A percentile compares a stretch with the other conserved stretches of the same genome.
phyloP scores from a whole-genome alignment of 1,284 basidiomycete species.

The Heterobasidion annosum region DNA sequence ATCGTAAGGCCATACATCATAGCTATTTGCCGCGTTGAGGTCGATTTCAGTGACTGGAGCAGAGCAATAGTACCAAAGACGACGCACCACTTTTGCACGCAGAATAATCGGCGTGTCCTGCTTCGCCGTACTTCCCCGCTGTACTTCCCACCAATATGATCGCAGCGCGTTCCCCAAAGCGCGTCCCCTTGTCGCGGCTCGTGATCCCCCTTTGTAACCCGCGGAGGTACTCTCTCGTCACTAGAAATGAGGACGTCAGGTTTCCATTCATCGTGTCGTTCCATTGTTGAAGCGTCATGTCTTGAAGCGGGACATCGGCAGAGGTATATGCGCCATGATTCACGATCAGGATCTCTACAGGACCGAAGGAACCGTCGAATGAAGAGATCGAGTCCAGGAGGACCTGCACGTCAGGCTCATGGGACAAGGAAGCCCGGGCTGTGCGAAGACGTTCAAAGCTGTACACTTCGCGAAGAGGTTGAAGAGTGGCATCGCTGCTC shows the following conservation, averaged over 20 bases:
- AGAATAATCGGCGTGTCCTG: conserved; percentile 57
- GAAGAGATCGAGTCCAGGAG: conserved; percentile 26
- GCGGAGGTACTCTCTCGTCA: conserved; percentile 51
- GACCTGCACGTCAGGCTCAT: conserved; percentile 40
- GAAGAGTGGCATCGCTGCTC: conserved; percentile 36
- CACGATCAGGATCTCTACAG: conserved; percentile 48
- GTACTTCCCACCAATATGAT: conserved; percentile 65
- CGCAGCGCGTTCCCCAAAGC: conserved; percentile 19
- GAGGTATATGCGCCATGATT: conserved; percentile 56
- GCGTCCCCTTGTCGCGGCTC: conserved; percentile 31
- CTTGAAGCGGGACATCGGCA: conserved; percentile 38
- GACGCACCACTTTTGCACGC: conserved; percentile 45
- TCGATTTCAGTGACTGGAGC: not conserved
- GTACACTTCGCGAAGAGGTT: conserved; percentile 30
- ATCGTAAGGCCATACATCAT: conserved; percentile 69
- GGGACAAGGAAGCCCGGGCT: conserved; percentile 49
- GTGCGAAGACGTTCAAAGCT: conserved; percentile 26
- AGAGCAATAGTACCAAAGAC: not conserved
- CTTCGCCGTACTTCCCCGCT: conserved; percentile 68
- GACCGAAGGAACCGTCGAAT: conserved; percentile 28
- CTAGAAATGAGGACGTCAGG: conserved; percentile 61
- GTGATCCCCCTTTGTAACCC: conserved; percentile 31
- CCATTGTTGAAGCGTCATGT: conserved; percentile 63
- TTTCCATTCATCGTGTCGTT: conserved; percentile 53
- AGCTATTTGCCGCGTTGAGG: conserved; percentile 23